Conservation (phyloP, 2,329 filamentous ascomycete genomes). For the Ceratocystis destructans region DNA sequence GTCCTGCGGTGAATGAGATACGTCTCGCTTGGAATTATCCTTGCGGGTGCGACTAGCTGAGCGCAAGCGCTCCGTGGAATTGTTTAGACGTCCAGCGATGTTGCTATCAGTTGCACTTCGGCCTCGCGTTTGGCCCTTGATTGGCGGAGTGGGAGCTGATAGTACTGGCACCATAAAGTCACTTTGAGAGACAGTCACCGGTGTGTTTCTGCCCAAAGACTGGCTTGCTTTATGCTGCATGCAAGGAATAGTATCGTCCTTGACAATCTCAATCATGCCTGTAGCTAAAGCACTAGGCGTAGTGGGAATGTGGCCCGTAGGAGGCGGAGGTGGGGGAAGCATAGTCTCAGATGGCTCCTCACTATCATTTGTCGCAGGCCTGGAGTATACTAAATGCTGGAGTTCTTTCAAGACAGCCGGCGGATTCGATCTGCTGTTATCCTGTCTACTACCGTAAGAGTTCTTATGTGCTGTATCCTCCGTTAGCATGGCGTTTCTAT, state of each 20-base stretch:
- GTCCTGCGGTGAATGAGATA: conserved; percentile 29
- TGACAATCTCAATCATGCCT: conserved; percentile 52
- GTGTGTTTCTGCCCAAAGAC: conserved; percentile 15
- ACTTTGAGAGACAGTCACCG: conserved; percentile 27
- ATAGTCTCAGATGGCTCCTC: conserved; percentile 24
- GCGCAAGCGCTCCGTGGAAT: conserved; percentile 46
- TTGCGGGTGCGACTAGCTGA: conserved; percentile 45
- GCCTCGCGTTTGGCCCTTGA: conserved; percentile 40
- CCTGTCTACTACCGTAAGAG: conserved; percentile 8
- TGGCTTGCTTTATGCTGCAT: neutral
- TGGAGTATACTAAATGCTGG: conserved; percentile 35
- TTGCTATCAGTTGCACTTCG: conserved; percentile 39
- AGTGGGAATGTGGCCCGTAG: conserved; percentile 27
- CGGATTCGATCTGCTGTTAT: conserved; percentile 25
- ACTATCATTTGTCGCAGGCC: neutral
- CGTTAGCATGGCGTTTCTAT: neutral
- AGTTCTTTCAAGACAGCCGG: conserved; percentile 47
- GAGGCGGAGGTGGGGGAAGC: conserved; percentile 47
- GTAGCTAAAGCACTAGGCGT: conserved; percentile 35
- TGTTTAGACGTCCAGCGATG: conserved; percentile 40
- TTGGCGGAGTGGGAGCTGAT: conserved; percentile 32
- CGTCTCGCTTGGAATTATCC: conserved; percentile 25
- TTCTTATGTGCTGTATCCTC: conserved; percentile 12
- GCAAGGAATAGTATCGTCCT: conserved; percentile 39
- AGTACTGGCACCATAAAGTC: conserved; percentile 35